Percentiles rank a stretch among this genome's conserved stretches.
Evolutionary conservation across 2,329 filamentous ascomycete species (phyloP).

Genomic region (Fusarium brevicatenulatum): DNA sequence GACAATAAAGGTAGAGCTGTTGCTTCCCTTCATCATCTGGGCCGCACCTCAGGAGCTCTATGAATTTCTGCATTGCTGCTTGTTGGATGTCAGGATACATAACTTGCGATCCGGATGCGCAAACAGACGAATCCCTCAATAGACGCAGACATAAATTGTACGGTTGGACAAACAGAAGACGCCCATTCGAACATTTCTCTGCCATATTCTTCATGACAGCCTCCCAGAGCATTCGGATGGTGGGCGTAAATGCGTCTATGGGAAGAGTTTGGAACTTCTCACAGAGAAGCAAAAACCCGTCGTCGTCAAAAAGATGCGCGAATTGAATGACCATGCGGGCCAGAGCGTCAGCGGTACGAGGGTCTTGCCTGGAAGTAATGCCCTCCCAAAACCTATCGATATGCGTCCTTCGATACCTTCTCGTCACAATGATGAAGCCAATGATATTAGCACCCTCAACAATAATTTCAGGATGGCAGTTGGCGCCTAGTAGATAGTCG

Average conservation of each 20-base stretch:
- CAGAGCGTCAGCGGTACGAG: constrained; percentile 83
- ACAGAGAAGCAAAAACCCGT: constrained; percentile 71
- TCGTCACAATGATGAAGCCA: constrained; percentile 84
- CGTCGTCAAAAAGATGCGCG: constrained; percentile 58
- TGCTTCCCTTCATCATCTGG: constrained; percentile 65
- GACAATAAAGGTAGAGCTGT: constrained; percentile 72
- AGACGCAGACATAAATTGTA: constrained; percentile 71
- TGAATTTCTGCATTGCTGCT: constrained; percentile 71
- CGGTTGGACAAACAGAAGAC: constrained; percentile 53
- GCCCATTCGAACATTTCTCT: constrained; percentile 55
- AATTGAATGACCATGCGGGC: constrained; percentile 70
- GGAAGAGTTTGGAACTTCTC: constrained; percentile 74
- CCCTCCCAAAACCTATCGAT: constrained; percentile 87
- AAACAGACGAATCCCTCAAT: constrained; percentile 75
- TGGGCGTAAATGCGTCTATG: constrained; percentile 68
- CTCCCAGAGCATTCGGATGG: constrained; percentile 71
- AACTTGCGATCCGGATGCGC: constrained; percentile 62
- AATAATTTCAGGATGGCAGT: constrained; percentile 92
- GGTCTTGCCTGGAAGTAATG: constrained; percentile 82
- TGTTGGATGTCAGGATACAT: constrained; percentile 70
- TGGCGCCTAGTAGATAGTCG: constrained; percentile 87
- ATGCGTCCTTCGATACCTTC: constrained; percentile 75
- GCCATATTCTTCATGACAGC: constrained; percentile 62
- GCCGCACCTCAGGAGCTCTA: constrained; percentile 66
- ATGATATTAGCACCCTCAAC: constrained; percentile 83